phyloP scores from a whole-genome alignment of 148 eudicot genomes.

The Rhododendron ovatum region DNA sequence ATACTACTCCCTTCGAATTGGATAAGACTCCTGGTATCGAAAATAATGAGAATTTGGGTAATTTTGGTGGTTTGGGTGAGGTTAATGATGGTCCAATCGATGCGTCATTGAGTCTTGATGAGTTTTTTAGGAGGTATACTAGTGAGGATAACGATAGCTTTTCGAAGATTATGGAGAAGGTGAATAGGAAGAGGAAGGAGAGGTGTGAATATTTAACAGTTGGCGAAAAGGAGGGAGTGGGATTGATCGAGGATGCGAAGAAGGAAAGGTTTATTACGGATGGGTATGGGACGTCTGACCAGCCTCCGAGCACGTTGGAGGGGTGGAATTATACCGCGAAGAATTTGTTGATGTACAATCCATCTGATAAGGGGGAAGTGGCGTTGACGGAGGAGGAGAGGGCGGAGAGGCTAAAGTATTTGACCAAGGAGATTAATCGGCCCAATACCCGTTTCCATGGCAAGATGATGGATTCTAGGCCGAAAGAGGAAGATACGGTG shows the following conservation, averaged over 20 bases:
- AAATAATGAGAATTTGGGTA: constrained; percentile 14
- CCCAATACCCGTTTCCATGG: constrained; percentile 79
- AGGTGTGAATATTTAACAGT: constrained; percentile 64
- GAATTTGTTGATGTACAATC: constrained; percentile 91
- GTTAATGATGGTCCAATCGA: constrained; percentile 27
- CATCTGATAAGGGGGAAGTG: constrained; percentile 73
- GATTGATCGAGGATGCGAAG: constrained; percentile 58
- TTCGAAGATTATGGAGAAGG: constrained; percentile 60
- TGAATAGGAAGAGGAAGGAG: constrained; percentile 78
- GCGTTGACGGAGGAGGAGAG: constrained; percentile 67
- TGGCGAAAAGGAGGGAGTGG: constrained; percentile 45
- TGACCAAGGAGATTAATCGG: constrained; percentile 74
- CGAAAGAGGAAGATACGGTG: constrained; percentile 43
- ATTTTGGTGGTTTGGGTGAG: constrained; percentile 5
- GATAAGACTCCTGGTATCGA: constrained; percentile 38
- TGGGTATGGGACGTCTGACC: constrained; percentile 85
- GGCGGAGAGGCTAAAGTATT: constrained; percentile 56
- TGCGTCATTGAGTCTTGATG: constrained; percentile 46
- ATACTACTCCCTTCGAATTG: constrained; percentile 53
- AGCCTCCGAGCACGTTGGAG: constrained; percentile 67
- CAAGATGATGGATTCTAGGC: constrained; percentile 45
- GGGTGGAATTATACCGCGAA: constrained; percentile 80
- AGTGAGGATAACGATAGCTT: constrained; percentile 95
- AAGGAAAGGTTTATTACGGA: constrained; percentile 63
- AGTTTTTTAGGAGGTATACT: constrained; percentile 74